phyloP scores from a whole-genome alignment of 257 asterid genomes.

The Oldenlandia corymbosa region DNA sequence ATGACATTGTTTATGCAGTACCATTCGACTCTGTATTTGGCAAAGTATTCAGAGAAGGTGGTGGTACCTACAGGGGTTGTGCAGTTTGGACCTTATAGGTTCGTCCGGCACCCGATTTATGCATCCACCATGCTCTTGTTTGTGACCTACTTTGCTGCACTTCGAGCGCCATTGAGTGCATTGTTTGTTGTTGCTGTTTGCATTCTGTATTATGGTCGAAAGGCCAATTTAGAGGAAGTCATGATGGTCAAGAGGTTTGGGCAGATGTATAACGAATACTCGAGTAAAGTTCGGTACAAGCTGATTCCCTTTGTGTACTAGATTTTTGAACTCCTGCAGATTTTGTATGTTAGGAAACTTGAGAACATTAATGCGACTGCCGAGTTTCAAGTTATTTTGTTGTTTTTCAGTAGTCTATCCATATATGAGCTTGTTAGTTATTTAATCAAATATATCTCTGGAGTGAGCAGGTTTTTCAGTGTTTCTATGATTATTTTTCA shows the following conservation, averaged over 20 bases:
- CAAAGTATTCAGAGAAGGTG: constrained; percentile 92
- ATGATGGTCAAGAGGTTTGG: constrained; percentile 71
- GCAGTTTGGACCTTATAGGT: constrained; percentile 86
- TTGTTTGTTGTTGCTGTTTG: constrained; percentile 47
- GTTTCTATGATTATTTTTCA: not conserved
- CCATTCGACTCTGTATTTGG: constrained; percentile 68
- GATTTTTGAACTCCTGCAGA: constrained; percentile 18
- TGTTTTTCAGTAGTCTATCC: not conserved
- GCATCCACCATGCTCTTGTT: constrained; percentile 89
- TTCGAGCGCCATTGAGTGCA: constrained; percentile 73
- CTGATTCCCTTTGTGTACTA: constrained; percentile 81
- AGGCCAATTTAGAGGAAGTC: constrained; percentile 77
- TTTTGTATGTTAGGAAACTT: constrained; percentile 1
- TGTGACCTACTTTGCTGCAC: constrained; percentile 59
- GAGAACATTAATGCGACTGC: constrained; percentile 1
- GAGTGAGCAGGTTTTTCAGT: not conserved
- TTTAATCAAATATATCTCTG: not conserved
- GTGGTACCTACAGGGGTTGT: constrained; percentile 94
- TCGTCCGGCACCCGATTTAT: constrained; percentile 87
- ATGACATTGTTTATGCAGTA: constrained; percentile 65
- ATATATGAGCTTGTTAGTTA: not conserved
- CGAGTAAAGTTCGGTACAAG: constrained; percentile 61
- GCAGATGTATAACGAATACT: constrained; percentile 57
- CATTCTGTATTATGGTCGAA: constrained; percentile 58
- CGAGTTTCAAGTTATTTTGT: not conserved